Base-by-base conservation (phyloP, 108 stramenopile genomes). In the Nitzschia sp. region DNA sequence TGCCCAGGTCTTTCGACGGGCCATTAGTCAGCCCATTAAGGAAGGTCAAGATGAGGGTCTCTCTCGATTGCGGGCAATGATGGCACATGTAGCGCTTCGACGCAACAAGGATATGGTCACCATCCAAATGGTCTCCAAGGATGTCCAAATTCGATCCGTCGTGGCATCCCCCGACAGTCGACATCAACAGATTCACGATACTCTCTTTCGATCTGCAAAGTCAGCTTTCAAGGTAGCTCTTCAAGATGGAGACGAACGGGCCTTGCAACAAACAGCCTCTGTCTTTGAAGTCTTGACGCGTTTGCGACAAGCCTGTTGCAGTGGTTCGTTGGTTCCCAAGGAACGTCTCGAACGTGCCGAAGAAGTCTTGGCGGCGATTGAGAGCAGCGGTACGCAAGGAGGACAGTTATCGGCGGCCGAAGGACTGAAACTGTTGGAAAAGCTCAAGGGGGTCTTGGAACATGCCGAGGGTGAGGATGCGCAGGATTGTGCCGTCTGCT, bases 401-500 rank as follows among this genome's bases (percentile, higher is more conserved):
- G 29, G 61, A 23, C 63, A 81, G 41, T 64, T 84, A 2, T 68
- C 79, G 1, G 79, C 85, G 1, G 79, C 85, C 71, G 82, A 88
- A 79, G 87, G 80, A 28, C 58, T 70, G 29, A 54, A 68, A 22
- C 68, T 88, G 32, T 70, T 88, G 45, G 72, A 81, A 13, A 88
- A 84, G 66, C 67, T 88, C 35, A 77, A 80, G 63, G 76, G 75
- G 4, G 63, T 72, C 1, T 77, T 87, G 45, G 19, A 66, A 21
- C 34, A 70, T 41, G 38, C 38, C 6, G 38, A 41, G 38, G 38
- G 13, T 13, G 38, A 41, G 38, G 38, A 41, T 13, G 38, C 6
- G 34, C 66, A 69, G 6, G 86, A 87, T 73, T 87, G 86, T 71
- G 83, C 73, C 4, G 75, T 87, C n/a, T 87, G 86, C 54, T 71